A percentile compares a stretch with the other conserved stretches of the same genome.
Conservation (phyloP, 2,329 filamentous ascomycete species). For the Diplodia mutila region DNA sequence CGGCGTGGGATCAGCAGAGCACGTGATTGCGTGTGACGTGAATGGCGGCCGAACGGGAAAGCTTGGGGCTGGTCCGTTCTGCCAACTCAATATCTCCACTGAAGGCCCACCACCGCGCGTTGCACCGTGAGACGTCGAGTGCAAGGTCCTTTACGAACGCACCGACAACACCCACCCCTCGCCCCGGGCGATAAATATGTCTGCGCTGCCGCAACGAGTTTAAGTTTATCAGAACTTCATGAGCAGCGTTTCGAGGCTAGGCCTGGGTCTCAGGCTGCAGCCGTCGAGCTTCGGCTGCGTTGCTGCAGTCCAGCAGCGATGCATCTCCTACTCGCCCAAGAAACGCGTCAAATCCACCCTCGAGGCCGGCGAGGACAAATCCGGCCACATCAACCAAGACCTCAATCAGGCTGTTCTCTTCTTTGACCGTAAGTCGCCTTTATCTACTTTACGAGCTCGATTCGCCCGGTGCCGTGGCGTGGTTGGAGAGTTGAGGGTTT, state of each 20-base stretch:
- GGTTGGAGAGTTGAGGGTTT: background rate
- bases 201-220: background rate
- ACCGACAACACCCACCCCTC: background rate
- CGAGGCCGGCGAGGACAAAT: constrained; percentile 64
- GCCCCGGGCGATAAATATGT: constrained; percentile 8
- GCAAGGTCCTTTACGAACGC: background rate
- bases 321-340: constrained; percentile 15
- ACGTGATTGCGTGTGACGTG: constrained; percentile 9
- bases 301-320: constrained; percentile 6
- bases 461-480: background rate
- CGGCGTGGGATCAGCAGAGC: background rate
- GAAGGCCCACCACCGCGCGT: constrained; percentile 3
- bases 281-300: constrained; percentile 17
- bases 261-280: constrained; percentile 24
- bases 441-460: background rate
- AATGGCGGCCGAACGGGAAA: constrained; percentile 11
- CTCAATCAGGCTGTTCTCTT: constrained; percentile 84
- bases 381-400: constrained; percentile 78
- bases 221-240: constrained; percentile 3
- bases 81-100: constrained; percentile 22
- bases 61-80: background rate
- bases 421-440: constrained; percentile 73
- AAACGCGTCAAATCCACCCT: constrained; percentile 33
- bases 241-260: constrained; percentile 24
- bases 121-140: background rate